Base-by-base conservation (phyloP, 441 rosid species). In the Bruguiera hainesii region DNA sequence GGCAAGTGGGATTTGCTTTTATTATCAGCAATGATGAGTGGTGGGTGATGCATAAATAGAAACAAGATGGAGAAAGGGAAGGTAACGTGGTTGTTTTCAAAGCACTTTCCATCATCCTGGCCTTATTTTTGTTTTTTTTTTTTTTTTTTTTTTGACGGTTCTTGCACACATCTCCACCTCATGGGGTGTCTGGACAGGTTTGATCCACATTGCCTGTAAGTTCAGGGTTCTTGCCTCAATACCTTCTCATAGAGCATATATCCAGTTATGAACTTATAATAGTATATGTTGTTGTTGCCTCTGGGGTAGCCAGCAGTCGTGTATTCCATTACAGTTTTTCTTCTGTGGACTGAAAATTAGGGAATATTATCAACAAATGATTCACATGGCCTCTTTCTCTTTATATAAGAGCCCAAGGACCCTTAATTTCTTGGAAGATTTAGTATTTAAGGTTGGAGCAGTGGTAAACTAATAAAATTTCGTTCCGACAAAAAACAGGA, bases 21-120 rank as follows among this genome's bases (percentile, higher is more conserved):
- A 73, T 75, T 78, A 46, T 64, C 46, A 68, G 68, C 76, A 83
- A 83, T 82, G 81, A 79, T 82, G 78, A 75, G 81, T 65, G 78
- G 80, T 60, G 76, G 83, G 77, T 75, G 76, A 66, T 69, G 82
- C 73, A n/a, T 61, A 58, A 58, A 30, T 5, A 55, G 16, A 20
- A 72, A 10, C 49, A 33, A 50, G 19, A 35, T 28, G 19, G 26
- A 42, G 35, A 56, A 33, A 23, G 39, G 33, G 69, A 56, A 77
- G 52, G 71, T 13, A 80, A 78, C 72, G 77, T 73, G 78, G 73
- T 65, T 73, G 75, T 71, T 73, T 79, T 69, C 76, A 72, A 60
- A 29, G 20, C 79, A 60, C 75, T 67, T 73, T 78, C 75, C 59
- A 23, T 67, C 70, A 15, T 20, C 11, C 35, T 35, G 26, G 11